These are phyloP conservation scores for Metschnikowia chrysomelidarum DNA, from an alignment of 805 yeast genomes.

Conservation along the genomic window DNA sequence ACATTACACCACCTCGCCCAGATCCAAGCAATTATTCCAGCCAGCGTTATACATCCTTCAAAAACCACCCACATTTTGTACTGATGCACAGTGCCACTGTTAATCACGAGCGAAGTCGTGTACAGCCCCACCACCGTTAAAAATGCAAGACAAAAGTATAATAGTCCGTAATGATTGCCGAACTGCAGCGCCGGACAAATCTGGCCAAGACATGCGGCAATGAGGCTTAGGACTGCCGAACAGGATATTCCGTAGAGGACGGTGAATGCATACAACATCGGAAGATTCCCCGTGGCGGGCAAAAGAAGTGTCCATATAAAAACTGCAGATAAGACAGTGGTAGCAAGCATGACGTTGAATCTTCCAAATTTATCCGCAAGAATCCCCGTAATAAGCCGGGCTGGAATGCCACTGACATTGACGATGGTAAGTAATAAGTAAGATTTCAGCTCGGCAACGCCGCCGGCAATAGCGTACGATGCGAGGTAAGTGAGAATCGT, in stretches of 20 bases:
- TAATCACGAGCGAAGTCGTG: no score
- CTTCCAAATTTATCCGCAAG: conserved; percentile 43
- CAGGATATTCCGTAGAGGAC: conserved; percentile 56
- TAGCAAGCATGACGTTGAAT: conserved; percentile 47
- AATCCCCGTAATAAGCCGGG: conserved; percentile 29
- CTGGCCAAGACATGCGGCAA: conserved; percentile 65
- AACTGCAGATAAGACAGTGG: no score
- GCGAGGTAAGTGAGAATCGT: conserved; percentile 49
- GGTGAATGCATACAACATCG: conserved; percentile 49
- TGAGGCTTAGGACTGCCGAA: conserved; percentile 59
- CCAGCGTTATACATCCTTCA: no score
- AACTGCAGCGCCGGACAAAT: conserved; percentile 61
- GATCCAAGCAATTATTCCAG: no score
- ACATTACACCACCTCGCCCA: no score
- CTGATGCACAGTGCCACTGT: no score
- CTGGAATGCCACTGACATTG: conserved; percentile 43
- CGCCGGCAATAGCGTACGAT: conserved; percentile 49
- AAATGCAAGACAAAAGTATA: no score
- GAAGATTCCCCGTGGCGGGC: conserved; percentile 26
- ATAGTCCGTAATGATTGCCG: conserved; percentile 68
- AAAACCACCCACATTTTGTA: no score
- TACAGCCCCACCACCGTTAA: no score
- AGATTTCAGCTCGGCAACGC: conserved; percentile 41
- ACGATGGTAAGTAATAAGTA: conserved; percentile 46
- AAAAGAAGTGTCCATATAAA: no score